A percentile compares a stretch with the other conserved stretches of the same genome.
Conservation (phyloP, 768 basidiomycete genomes). For the Cystofilobasidium macerans region DNA sequence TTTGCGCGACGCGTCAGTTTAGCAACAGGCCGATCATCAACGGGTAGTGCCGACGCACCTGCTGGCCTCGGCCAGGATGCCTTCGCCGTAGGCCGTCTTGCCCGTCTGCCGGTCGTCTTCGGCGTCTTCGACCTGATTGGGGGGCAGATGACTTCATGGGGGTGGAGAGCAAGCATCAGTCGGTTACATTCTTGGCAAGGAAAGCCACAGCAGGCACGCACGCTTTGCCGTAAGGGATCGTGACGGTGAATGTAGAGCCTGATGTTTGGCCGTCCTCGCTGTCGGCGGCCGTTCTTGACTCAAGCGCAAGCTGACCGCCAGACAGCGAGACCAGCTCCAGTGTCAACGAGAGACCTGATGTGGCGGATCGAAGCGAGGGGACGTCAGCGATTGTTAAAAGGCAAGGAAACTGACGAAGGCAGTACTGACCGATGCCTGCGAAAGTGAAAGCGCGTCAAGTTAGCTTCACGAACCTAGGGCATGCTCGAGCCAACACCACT, state of each 20-base stretch:
- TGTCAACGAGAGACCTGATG: conserved; percentile 35
- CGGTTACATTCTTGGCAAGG: not conserved
- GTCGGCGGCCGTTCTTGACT: conserved; percentile 34
- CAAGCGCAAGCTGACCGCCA: conserved; percentile 36
- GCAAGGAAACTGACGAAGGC: no score
- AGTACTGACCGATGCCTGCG: not conserved
- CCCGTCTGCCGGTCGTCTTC: not conserved
- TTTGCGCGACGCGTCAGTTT: not conserved
- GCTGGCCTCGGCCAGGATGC: conserved; percentile 41
- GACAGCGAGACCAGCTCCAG: conserved; percentile 40
- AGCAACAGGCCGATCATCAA: not conserved
- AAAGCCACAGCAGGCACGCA: not conserved
- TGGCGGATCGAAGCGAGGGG: conserved; percentile 25
- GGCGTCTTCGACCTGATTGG: conserved; percentile 25
- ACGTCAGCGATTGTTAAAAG: no score
- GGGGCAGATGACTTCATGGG: conserved; percentile 32
- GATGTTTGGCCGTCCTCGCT: conserved; percentile 32
- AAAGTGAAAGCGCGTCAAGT: no score
- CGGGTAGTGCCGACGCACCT: conserved; percentile 33
- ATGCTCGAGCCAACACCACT: not conserved
- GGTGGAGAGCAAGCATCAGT: not conserved
- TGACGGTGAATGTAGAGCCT: conserved; percentile 38
- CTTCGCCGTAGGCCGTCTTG: conserved; percentile 34
- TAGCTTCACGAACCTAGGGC: not conserved
- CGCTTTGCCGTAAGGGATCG: conserved; percentile 37